Evolutionary conservation across 192 early-diverging fungal genomes (phyloP).

Genomic region (Gonapodya sp.): DNA sequence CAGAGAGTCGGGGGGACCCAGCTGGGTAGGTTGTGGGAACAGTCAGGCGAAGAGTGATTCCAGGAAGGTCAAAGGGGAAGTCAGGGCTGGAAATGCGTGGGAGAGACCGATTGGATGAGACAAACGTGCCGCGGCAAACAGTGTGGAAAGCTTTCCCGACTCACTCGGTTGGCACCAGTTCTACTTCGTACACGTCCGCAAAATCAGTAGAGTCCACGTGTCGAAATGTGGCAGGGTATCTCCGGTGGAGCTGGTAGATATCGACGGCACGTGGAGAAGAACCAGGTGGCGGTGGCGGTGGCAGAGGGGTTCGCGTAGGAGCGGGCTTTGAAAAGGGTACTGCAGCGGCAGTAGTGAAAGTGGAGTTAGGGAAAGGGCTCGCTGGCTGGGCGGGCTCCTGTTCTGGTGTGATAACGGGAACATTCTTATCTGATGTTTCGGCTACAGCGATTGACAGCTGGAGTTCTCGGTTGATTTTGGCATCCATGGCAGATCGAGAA

Average conservation of each 20-base stretch:
- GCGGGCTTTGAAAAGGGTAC: background rate
- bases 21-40: slow-evolving; percentile 48
- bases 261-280: background rate
- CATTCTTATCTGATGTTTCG: too few relatives aligned
- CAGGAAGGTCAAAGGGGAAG: slow-evolving; percentile 65
- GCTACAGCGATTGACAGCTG: too few relatives aligned
- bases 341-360: background rate
- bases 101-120: background rate
- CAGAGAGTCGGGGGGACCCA: slow-evolving; percentile 30
- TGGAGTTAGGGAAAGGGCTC: background rate
- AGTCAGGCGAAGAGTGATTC: slow-evolving; percentile 45
- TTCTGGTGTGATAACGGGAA: too few relatives aligned
- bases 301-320: background rate
- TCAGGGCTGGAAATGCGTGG: slow-evolving; percentile 41
- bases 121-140: too few relatives aligned
- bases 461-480: too few relatives aligned
- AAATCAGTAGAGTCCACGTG: background rate
- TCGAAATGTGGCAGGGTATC: background rate
- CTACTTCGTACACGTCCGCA: background rate
- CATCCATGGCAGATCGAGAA: too few relatives aligned
- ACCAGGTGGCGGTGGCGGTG: background rate
- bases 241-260: background rate
- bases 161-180: background rate
- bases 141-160: too few relatives aligned
- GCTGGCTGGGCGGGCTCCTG: too few relatives aligned